A percentile compares a stretch with the other conserved stretches of the same genome.
phyloP scores from a whole-genome alignment of 768 basidiomycete species.

The Pulveroboletus frians region DNA sequence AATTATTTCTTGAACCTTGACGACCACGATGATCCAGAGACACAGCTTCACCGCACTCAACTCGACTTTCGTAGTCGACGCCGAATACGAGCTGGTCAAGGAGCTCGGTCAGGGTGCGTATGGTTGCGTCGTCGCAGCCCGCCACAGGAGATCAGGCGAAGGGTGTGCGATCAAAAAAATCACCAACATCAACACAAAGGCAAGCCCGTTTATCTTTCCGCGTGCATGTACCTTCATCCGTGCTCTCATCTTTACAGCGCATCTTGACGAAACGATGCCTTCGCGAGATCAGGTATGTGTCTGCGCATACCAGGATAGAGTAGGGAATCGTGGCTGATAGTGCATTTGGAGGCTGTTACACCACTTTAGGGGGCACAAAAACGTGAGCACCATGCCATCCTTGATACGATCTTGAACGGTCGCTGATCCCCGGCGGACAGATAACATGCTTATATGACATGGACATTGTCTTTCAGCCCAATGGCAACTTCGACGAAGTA shows the following conservation, averaged over 20 bases:
- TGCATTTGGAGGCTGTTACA: constrained; percentile 64
- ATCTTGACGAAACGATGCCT: constrained; percentile 96
- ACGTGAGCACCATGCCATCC: constrained; percentile 48
- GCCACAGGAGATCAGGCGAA: constrained; percentile 77
- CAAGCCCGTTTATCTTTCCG: constrained; percentile 23
- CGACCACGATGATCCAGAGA: constrained; percentile 49
- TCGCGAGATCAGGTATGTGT: constrained; percentile 80
- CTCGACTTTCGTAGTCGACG: constrained; percentile 82
- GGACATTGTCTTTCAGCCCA: constrained; percentile 93
- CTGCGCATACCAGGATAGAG: neutral
- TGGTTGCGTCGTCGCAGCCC: constrained; percentile 85
- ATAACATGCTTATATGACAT: constrained; percentile 97
- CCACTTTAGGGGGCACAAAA: constrained; percentile 99
- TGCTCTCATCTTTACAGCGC: constrained; percentile 42
- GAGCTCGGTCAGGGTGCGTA: constrained; percentile 96
- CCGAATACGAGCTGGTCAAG: constrained; percentile 91
- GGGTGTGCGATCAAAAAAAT: constrained; percentile 97
- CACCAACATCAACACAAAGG: constrained; percentile 89
- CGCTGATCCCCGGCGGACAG: constrained; percentile 36
- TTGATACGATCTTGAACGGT: neutral
- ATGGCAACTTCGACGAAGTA: constrained; percentile 93
- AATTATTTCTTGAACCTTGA: constrained; percentile 4
- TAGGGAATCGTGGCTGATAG: constrained; percentile 10
- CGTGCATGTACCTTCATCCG: constrained; percentile 10
- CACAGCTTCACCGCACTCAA: constrained; percentile 81